phyloP scores from a whole-genome alignment of 1,139 yeast genomes.

The Suhomyces bolitotheri region DNA sequence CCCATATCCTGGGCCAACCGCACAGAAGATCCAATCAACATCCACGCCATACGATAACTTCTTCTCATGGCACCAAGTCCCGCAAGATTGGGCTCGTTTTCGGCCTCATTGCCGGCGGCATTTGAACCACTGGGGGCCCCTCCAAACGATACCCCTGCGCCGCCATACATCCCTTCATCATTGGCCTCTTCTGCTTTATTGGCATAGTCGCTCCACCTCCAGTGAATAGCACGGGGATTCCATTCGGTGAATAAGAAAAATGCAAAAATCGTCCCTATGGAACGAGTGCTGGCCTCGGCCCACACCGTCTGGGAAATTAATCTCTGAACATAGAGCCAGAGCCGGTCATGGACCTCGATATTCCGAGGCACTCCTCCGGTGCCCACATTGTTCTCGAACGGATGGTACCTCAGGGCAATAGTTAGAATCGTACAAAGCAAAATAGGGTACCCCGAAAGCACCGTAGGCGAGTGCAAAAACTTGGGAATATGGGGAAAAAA shows the following conservation, averaged over 20 bases:
- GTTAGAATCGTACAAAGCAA: constrained; percentile 78
- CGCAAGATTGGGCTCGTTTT: constrained; percentile 53
- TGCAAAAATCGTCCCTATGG: constrained; percentile 83
- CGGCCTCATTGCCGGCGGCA: constrained; percentile 7
- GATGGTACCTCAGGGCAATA: constrained; percentile 73
- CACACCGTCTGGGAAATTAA: constrained; percentile 85
- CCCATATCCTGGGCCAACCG: constrained; percentile 88
- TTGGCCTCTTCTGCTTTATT: constrained; percentile 49
- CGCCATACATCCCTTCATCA: constrained; percentile 14
- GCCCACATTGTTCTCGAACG: constrained; percentile 43
- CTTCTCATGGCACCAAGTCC: constrained; percentile 86
- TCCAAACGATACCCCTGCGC: constrained; percentile 11
- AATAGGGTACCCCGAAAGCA: constrained; percentile 76
- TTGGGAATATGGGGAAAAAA: constrained; percentile 85
- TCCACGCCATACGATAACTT: constrained; percentile 90
- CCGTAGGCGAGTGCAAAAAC: constrained; percentile 65
- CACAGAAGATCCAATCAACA: constrained; percentile 85
- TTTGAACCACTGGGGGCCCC: constrained; percentile 19
- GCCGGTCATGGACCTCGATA: constrained; percentile 68
- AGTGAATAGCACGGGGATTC: constrained; percentile 93
- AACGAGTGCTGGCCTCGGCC: constrained; percentile 91
- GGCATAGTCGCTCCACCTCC: constrained; percentile 87
- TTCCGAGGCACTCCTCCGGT: constrained; percentile 44
- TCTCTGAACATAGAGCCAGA: constrained; percentile 83
- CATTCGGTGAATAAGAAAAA: constrained; percentile 88